phyloP scores from a whole-genome alignment of 2,329 filamentous ascomycete genomes.

The Graphiopsis chlorocephala region DNA sequence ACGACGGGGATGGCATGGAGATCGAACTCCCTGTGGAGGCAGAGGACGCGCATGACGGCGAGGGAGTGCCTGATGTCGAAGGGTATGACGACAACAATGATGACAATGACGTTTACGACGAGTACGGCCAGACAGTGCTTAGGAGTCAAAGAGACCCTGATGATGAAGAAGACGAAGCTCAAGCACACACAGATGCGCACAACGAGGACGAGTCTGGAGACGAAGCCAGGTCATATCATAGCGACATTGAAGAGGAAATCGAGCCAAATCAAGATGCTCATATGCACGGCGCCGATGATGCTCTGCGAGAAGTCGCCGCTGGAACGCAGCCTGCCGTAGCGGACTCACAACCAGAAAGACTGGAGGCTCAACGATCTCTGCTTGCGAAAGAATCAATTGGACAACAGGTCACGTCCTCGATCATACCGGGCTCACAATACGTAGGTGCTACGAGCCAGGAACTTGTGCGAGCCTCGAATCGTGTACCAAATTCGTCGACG shows the following conservation, averaged over 20 bases:
- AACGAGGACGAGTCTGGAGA: neutral
- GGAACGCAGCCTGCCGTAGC: constrained; percentile 35
- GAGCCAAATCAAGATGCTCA: neutral
- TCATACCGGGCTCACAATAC: constrained; percentile 37
- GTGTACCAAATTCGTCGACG: neutral
- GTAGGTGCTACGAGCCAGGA: constrained; percentile 32
- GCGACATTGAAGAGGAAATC: neutral
- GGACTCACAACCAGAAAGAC: constrained; percentile 44
- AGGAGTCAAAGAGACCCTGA: constrained; percentile 29
- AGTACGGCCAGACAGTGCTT: constrained; percentile 37
- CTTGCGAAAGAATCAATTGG: constrained; percentile 25
- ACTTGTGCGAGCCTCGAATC: neutral
- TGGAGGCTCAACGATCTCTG: constrained; percentile 30
- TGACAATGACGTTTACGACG: constrained; percentile 35
- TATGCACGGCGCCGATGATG: neutral
- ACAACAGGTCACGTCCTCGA: constrained; percentile 34
- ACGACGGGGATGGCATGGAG: constrained; percentile 20
- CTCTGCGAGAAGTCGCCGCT: neutral
- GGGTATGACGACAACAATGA: constrained; percentile 18
- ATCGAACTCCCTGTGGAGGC: constrained; percentile 17
- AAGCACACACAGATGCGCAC: neutral
- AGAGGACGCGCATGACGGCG: constrained; percentile 16
- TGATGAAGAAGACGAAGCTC: neutral
- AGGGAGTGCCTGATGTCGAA: constrained; percentile 17
- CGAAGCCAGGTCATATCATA: neutral